Evolutionary conservation across 345 rosid genomes (phyloP), one percentile per base, ranked within the genome.

Genomic region (Boechera divaricarpa): DNA sequence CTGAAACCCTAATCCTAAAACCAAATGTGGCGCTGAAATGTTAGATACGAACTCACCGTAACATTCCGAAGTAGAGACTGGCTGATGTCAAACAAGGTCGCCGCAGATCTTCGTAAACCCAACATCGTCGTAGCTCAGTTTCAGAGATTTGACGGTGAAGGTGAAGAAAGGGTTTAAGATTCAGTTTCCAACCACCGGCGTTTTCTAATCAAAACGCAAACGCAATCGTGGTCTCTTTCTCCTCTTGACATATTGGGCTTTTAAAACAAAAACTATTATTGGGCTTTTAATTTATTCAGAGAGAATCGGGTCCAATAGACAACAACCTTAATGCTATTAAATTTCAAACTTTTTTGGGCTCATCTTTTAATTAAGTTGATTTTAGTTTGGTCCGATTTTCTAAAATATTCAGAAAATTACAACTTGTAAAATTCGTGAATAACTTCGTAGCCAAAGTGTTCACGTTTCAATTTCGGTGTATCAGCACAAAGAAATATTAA

Each of bases 21-120:
- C 28, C 6, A 3, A 36, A 8, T 36, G 28, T 10, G 45, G 4
- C 15, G 42, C 45, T 35, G 29, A 59, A 59, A 10, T 36, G 63
- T 4, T 18, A 6, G 24, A 36, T 0, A 47, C 1, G 16, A 59
- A 69, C 84, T 77, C 6, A 81, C 84, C 49, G 84, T 69, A 4
- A 77, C 7, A 54, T 66, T 73, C 0, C 63, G 84, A 66, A 85
- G 80, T 49, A 85, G 82, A 31, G 70, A 82, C 13, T 79, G 87
- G 61, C 85, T 64, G 53, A 21, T 60, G 47, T 80, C 84, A 28
- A 78, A 75, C 53, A 78, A 74, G 21, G 67, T 68, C 64, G 81
- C 45, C 5, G 77, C 76, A n/a, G 84, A 81, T 72, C 81, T 68
- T 41, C 80, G 85, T 53, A 82, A 49, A 26, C 85, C 82, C 1